Percentiles rank a stretch among this genome's conserved stretches.
phyloP scores from a whole-genome alignment of 2,329 filamentous ascomycete genomes.

The Botrytis galanthina region DNA sequence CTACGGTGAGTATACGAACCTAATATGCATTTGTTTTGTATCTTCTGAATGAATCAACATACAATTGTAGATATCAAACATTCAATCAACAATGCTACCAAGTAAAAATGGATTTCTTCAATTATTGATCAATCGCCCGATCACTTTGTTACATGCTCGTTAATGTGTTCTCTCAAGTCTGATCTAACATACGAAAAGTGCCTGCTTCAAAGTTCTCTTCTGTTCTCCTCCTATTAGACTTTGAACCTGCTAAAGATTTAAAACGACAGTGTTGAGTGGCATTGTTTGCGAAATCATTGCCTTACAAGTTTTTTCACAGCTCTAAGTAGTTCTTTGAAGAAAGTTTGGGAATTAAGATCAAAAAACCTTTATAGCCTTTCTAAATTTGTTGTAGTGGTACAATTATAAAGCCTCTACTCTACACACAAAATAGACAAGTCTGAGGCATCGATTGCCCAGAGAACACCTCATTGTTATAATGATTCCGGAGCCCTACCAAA shows the following conservation, averaged over 20 bases:
- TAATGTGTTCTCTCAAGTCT: background rate
- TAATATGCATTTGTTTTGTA: background rate
- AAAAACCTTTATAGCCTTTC: background rate
- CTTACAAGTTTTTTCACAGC: background rate
- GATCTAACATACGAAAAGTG: background rate
- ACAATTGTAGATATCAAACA: background rate
- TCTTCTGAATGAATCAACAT: background rate
- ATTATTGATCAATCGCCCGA: background rate
- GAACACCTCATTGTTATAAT: background rate
- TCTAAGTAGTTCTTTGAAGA: background rate
- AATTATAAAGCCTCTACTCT: background rate
- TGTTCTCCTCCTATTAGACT: no score
- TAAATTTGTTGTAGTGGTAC: background rate
- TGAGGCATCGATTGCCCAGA: background rate
- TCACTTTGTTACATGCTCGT: background rate
- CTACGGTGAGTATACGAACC: conserved; percentile 5
- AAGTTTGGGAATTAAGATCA: background rate
- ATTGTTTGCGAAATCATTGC: background rate
- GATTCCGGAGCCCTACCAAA: background rate
- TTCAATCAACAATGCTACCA: background rate
- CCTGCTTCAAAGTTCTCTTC: background rate
- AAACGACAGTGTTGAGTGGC: background rate
- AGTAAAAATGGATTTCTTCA: no score
- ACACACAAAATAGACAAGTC: background rate
- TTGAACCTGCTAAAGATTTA: background rate